These are phyloP conservation scores for Dionaea muscipula DNA, from an alignment of 179 eudicot genomes.

Conservation along the genomic window DNA sequence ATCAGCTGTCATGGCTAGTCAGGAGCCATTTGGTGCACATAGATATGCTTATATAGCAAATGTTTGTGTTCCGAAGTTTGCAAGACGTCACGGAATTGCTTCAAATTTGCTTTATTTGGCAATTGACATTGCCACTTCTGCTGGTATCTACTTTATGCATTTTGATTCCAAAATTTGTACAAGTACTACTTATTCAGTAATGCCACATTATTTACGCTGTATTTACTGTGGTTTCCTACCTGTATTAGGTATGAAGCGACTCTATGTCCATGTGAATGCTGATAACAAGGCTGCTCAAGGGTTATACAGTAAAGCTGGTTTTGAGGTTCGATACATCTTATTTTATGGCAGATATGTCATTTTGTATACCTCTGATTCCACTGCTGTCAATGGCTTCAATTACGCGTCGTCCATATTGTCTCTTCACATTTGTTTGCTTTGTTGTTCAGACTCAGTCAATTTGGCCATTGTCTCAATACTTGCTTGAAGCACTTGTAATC, in stretches of 20 bases:
- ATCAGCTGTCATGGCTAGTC: conserved; percentile 36
- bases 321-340: conserved; percentile 34
- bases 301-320: conserved; percentile 53
- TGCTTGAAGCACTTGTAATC: too few relatives aligned
- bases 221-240: background rate
- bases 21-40: conserved; percentile 41
- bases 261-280: conserved; percentile 66
- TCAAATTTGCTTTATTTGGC: conserved; percentile 60
- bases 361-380: background rate
- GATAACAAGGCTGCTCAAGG: conserved; percentile 65
- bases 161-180: conserved; percentile 1
- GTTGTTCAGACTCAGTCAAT: too few relatives aligned
- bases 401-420: too few relatives aligned
- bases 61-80: conserved; percentile 62
- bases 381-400: background rate
- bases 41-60: conserved; percentile 69
- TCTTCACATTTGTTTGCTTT: too few relatives aligned
- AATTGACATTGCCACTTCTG: conserved; percentile 31
- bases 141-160: conserved; percentile 30
- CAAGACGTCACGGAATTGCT: conserved; percentile 63
- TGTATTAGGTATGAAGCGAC: conserved; percentile 45
- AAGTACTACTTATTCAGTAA: background rate
- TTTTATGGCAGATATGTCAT: background rate
- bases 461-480: too few relatives aligned
- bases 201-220: background rate